Evolutionary conservation across 2,329 filamentous ascomycete genomes (phyloP).

Genomic region (Tolypocladium paradoxum): DNA sequence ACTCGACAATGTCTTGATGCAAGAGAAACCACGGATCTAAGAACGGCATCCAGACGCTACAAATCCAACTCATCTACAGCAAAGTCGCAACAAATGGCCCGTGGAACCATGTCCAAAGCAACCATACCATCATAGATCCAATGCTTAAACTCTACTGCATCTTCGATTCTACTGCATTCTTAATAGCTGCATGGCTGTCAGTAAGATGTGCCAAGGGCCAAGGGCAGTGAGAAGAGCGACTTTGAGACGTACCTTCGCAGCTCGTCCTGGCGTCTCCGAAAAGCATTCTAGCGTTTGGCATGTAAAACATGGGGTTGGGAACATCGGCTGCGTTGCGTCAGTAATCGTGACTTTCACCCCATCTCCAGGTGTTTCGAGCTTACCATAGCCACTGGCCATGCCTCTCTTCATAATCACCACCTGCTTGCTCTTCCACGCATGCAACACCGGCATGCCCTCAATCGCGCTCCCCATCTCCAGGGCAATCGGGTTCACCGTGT

Average conservation of each 20-base stretch:
- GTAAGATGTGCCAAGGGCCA: neutral
- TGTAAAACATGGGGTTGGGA: slow-evolving; percentile 88
- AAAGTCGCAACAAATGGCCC: neutral
- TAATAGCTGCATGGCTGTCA: slow-evolving; percentile 6
- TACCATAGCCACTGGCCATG: slow-evolving; percentile 78
- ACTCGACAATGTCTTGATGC: neutral
- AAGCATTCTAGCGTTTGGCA: slow-evolving; percentile 81
- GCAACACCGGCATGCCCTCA: slow-evolving; percentile 84
- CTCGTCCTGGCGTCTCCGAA: slow-evolving; percentile 82
- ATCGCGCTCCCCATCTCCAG: slow-evolving; percentile 75
- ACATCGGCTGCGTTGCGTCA: slow-evolving; percentile 55
- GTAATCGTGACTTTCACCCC: neutral
- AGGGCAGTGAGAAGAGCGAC: neutral
- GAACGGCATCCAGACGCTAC: neutral
- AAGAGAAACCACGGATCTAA: neutral
- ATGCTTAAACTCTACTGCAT: slow-evolving; percentile 1
- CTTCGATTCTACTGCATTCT: slow-evolving; percentile 9
- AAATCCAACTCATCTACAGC: neutral
- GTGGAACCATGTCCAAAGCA: neutral
- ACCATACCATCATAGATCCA: neutral
- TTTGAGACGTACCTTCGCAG: slow-evolving; percentile 55
- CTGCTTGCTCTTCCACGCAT: slow-evolving; percentile 90
- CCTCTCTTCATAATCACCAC: slow-evolving; percentile 90
- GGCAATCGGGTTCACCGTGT: slow-evolving; percentile 85
- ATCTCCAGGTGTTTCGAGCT: slow-evolving; percentile 14